These are phyloP conservation scores for Vitis hybrid DNA, from an alignment of 177 flowering plant species.

Conservation along the genomic window DNA sequence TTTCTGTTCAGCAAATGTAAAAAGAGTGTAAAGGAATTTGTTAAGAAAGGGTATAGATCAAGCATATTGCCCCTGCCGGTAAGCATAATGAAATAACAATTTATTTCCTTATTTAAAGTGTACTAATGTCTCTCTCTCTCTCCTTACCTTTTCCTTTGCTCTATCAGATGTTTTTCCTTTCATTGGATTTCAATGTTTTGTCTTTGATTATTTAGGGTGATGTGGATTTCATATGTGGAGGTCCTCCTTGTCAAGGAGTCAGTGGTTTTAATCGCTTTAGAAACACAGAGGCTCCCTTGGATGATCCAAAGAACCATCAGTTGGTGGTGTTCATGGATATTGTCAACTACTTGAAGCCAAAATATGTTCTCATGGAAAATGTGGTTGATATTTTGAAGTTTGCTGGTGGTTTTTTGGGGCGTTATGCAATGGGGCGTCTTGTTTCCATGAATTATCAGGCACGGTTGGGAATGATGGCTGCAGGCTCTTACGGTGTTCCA, in stretches of 20 bases:
- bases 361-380: constrained; percentile 77
- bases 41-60: constrained; percentile 36
- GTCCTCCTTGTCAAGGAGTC: constrained; percentile 91
- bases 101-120: background rate
- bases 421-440: constrained; percentile 66
- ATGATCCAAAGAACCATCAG: constrained; percentile 66
- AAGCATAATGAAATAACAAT: constrained; percentile 15
- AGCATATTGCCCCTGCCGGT: constrained; percentile 71
- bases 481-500: constrained; percentile 79
- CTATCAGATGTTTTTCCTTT: too few relatives aligned
- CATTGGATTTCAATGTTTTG: background rate
- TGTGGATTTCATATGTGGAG: constrained; percentile 80
- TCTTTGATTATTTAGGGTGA: constrained; percentile 48
- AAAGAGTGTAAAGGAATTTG: constrained; percentile 48
- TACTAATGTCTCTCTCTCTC: too few relatives aligned
- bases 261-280: constrained; percentile 85
- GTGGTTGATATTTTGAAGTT: constrained; percentile 79
- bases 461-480: constrained; percentile 77
- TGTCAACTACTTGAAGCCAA: constrained; percentile 66
- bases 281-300: constrained; percentile 40
- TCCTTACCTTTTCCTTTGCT: background rate
- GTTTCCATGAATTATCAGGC: constrained; percentile 67
- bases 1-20: constrained; percentile 43
- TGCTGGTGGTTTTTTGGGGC: constrained; percentile 52
- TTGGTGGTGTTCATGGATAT: constrained; percentile 71